Conservation (phyloP, 805 yeast genomes). For the Cyberlindnera suaveolens region DNA sequence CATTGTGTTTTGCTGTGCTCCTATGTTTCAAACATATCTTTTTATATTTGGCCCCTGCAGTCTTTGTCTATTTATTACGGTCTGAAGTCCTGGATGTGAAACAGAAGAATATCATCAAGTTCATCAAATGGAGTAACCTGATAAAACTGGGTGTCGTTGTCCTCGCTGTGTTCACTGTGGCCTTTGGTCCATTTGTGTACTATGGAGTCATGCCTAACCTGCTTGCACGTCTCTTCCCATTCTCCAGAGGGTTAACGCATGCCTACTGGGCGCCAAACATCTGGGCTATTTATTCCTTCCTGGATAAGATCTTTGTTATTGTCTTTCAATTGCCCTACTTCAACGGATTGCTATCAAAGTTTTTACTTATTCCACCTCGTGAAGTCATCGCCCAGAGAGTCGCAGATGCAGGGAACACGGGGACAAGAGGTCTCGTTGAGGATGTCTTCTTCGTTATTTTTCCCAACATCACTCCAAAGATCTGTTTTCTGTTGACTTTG, state of each 20-base stretch:
- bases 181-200: slow-evolving; percentile 72
- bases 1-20: slow-evolving; percentile 62
- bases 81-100: slow-evolving; percentile 53
- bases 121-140: slow-evolving; percentile 49
- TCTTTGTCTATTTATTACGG: slow-evolving; percentile 70
- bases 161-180: slow-evolving; percentile 49
- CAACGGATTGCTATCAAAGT: slow-evolving; percentile 32
- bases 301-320: slow-evolving; percentile 63
- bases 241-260: slow-evolving; percentile 91
- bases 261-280: slow-evolving; percentile 99
- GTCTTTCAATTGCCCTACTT: slow-evolving; percentile 32
- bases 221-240: slow-evolving; percentile 75
- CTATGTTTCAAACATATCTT: slow-evolving; percentile 94
- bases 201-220: slow-evolving; percentile 59
- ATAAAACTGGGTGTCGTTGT: slow-evolving; percentile 61
- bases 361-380: slow-evolving; percentile 27
- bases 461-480: slow-evolving; percentile 72
- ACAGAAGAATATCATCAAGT: slow-evolving; percentile 26
- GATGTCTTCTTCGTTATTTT: slow-evolving; percentile 78
- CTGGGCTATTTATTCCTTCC: slow-evolving; percentile 90
- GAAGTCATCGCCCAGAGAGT: slow-evolving; percentile 25
- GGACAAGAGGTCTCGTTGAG: slow-evolving; percentile 87
- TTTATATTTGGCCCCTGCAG: slow-evolving; percentile 90
- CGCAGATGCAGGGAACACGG: slow-evolving; percentile 32
- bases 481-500: slow-evolving; percentile 75